Evolutionary conservation across 2,329 filamentous ascomycete genomes (phyloP).

Genomic region (Dactylellina haptotyla): DNA sequence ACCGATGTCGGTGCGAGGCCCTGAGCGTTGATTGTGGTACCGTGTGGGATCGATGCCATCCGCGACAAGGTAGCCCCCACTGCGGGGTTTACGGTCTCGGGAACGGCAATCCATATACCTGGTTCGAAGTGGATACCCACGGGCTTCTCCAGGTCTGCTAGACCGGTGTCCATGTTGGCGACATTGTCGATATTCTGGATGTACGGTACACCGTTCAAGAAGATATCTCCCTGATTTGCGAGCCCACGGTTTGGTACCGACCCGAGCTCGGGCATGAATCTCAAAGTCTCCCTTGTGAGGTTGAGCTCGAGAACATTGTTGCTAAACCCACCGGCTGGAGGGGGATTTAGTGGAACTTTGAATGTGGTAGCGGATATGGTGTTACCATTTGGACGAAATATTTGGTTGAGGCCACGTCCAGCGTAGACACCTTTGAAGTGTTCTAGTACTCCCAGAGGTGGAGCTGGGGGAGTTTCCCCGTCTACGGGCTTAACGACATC

Average conservation of each 20-base stretch:
- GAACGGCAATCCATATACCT: constrained; percentile 63
- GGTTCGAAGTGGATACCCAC: constrained; percentile 63
- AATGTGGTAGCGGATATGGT: constrained; percentile 54
- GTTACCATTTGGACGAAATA: constrained; percentile 61
- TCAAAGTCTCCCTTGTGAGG: constrained; percentile 61
- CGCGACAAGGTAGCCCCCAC: constrained; percentile 59
- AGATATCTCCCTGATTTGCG: constrained; percentile 59
- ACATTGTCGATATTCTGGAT: constrained; percentile 61
- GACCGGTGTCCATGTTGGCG: constrained; percentile 57
- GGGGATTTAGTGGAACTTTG: constrained; percentile 32
- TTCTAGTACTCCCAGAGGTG: constrained; percentile 56
- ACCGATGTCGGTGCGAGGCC: constrained; percentile 56
- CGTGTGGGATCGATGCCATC: constrained; percentile 64
- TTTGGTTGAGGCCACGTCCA: constrained; percentile 62
- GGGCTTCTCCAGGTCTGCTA: constrained; percentile 55
- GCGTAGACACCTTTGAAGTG: constrained; percentile 59
- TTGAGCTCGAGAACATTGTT: constrained; percentile 62
- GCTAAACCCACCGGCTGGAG: constrained; percentile 40
- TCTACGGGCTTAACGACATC: background rate
- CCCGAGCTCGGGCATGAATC: constrained; percentile 60
- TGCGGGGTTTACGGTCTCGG: constrained; percentile 57
- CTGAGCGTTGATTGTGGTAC: constrained; percentile 64
- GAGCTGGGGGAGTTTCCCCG: background rate
- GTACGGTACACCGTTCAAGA: constrained; percentile 61
- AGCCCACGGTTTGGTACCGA: constrained; percentile 62